phyloP scores from a whole-genome alignment of 129 eudicot genomes.

The Logfia minima region DNA sequence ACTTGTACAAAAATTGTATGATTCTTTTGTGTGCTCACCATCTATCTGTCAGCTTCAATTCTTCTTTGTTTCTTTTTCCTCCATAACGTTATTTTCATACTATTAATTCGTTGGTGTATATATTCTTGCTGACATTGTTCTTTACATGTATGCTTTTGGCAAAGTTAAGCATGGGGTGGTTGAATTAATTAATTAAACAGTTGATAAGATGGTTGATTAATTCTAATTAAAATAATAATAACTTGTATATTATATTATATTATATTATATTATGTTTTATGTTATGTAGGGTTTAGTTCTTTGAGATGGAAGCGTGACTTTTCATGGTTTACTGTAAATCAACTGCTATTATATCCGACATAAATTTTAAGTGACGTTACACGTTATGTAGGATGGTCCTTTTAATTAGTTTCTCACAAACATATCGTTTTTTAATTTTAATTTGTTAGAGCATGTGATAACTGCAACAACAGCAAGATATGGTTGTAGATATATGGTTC shows the following conservation, averaged over 20 bases:
- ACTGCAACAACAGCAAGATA: too few species aligned
- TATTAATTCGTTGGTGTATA: neutral
- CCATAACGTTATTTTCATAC: neutral
- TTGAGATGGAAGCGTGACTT: slow-evolving; percentile 15
- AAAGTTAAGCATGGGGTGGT: neutral
- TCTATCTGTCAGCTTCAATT: neutral
- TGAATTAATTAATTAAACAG: neutral
- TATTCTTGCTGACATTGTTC: neutral
- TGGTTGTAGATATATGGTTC: too few species aligned
- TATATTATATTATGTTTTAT: too few species aligned
- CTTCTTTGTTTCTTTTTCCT: neutral
- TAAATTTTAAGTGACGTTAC: neutral
- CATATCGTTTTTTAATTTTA: too few species aligned
- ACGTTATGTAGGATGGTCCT: slow-evolving; percentile 19
- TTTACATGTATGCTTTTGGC: slow-evolving; percentile 4
- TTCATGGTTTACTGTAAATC: neutral
- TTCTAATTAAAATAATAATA: neutral
- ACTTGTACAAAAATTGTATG: neutral
- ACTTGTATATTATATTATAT: neutral
- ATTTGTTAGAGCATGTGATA: too few species aligned
- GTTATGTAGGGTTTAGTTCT: slow-evolving; percentile 8
- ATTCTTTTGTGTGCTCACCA: neutral
- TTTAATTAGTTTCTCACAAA: too few species aligned
- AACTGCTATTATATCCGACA: neutral
- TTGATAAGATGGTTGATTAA: neutral